These are phyloP conservation scores for Chytriomyces confervae DNA, from an alignment of 192 early-diverging fungal genomes.

Conservation along the genomic window DNA sequence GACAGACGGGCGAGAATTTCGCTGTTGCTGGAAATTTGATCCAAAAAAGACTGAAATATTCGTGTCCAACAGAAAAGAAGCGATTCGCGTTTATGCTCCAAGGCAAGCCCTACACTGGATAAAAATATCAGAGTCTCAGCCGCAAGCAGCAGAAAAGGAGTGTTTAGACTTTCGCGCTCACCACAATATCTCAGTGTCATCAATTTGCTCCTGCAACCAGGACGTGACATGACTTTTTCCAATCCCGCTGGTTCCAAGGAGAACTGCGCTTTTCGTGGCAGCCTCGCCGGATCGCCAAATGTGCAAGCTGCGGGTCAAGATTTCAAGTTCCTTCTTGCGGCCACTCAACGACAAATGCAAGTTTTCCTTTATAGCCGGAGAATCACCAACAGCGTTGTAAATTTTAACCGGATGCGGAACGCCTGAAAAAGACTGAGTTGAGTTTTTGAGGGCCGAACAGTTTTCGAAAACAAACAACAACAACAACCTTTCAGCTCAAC, in stretches of 20 bases:
- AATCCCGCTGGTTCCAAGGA: slow-evolving; percentile 18
- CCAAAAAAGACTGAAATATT: slow-evolving; percentile 5
- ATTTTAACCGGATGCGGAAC: slow-evolving; percentile 23
- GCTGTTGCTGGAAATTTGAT: slow-evolving; percentile 17
- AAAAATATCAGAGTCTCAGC: too few species aligned
- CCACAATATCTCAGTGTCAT: slow-evolving; percentile 21
- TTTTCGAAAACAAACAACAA: neutral
- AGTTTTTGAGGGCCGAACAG: neutral
- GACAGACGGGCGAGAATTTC: neutral
- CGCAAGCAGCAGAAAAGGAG: neutral
- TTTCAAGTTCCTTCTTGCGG: neutral
- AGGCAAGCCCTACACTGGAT: slow-evolving; percentile 15
- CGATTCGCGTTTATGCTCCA: slow-evolving; percentile 21
- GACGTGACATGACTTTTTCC: slow-evolving; percentile 25
- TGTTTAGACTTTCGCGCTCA: neutral
- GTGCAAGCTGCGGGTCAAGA: neutral
- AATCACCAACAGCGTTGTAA: neutral
- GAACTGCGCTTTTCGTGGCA: neutral
- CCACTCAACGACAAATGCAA: neutral
- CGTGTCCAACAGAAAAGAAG: slow-evolving; percentile 15
- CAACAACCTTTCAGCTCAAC: slow-evolving; percentile 9
- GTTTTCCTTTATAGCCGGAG: neutral
- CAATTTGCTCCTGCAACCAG: slow-evolving; percentile 31
- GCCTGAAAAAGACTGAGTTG: neutral
- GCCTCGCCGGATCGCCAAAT: slow-evolving; percentile 2